Evolutionary conservation across 148 eudicot genomes (phyloP).

Genomic region (Cornus florida): DNA sequence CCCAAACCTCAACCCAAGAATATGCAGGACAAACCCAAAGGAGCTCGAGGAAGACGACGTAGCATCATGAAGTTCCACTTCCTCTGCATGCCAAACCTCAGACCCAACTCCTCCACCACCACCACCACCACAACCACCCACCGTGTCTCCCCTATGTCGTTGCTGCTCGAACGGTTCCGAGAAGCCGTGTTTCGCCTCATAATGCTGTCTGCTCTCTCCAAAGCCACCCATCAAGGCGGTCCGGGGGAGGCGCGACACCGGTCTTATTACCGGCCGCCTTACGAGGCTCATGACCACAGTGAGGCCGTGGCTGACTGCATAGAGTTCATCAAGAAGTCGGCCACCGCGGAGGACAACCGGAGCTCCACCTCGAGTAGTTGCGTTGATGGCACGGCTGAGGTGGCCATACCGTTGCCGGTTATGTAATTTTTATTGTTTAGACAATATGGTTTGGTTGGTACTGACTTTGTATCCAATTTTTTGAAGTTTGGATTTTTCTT

Average conservation of each 20-base stretch:
- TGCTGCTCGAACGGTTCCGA: conserved; percentile 61
- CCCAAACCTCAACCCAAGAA: neutral
- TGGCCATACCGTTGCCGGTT: conserved; percentile 25
- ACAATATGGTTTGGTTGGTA: no score
- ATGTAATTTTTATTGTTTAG: conserved; percentile 1
- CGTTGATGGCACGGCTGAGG: conserved; percentile 3
- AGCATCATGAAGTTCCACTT: conserved; percentile 41
- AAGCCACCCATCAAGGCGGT: conserved; percentile 14
- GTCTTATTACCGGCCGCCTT: conserved; percentile 9
- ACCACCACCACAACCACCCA: conserved; percentile 16
- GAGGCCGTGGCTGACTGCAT: conserved; percentile 80
- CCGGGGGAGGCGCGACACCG: conserved; percentile 9
- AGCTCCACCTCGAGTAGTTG: conserved; percentile 11
- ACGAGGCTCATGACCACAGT: conserved; percentile 47
- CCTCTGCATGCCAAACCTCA: conserved; percentile 52
- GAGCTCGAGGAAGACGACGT: neutral
- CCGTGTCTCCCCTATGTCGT: conserved; percentile 30
- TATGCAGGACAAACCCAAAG: conserved; percentile 2
- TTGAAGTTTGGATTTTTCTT: no score
- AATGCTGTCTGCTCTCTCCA: conserved; percentile 67
- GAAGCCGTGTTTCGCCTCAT: conserved; percentile 64
- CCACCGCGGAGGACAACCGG: conserved; percentile 7
- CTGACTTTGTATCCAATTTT: no score
- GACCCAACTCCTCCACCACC: conserved; percentile 9
- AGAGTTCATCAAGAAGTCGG: conserved; percentile 63